Conservation (phyloP, 179 eudicot genomes). For the Nepenthes alata region DNA sequence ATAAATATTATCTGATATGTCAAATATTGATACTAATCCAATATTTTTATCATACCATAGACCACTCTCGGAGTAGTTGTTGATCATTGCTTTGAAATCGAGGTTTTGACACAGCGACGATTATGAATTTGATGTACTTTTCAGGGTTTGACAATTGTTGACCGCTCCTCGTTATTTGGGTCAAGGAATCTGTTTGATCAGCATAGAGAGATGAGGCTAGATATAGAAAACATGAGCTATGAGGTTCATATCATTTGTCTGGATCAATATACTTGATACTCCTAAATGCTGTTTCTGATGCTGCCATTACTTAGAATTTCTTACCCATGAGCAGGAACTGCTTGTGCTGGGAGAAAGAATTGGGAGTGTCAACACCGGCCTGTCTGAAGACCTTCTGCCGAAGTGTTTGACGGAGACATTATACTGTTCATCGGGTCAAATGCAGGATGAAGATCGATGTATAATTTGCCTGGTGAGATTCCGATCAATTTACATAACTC, state of each 20-base stretch:
- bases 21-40: too few species aligned
- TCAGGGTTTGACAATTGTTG: constrained; percentile 57
- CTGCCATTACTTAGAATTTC: too few species aligned
- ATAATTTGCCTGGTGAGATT: constrained; percentile 61
- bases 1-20: too few species aligned
- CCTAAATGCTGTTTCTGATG: too few species aligned
- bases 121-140: not conserved
- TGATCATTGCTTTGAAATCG: not conserved
- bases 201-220: constrained; percentile 45
- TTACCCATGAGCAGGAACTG: constrained; percentile 38
- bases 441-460: constrained; percentile 50
- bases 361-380: constrained; percentile 70
- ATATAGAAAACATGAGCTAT: constrained; percentile 55
- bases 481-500: too few species aligned
- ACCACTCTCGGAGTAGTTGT: not conserved
- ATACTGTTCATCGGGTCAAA: constrained; percentile 46
- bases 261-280: too few species aligned
- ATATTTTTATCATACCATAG: too few species aligned
- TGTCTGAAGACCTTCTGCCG: constrained; percentile 46
- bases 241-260: constrained; percentile 31
- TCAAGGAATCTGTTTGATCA: constrained; percentile 23
- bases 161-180: constrained; percentile 25
- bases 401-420: constrained; percentile 58
- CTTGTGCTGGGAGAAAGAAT: constrained; percentile 81
- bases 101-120: not conserved